Base-by-base conservation (phyloP, 192 early-diverging fungal species). In the Gigaspora rosea region DNA sequence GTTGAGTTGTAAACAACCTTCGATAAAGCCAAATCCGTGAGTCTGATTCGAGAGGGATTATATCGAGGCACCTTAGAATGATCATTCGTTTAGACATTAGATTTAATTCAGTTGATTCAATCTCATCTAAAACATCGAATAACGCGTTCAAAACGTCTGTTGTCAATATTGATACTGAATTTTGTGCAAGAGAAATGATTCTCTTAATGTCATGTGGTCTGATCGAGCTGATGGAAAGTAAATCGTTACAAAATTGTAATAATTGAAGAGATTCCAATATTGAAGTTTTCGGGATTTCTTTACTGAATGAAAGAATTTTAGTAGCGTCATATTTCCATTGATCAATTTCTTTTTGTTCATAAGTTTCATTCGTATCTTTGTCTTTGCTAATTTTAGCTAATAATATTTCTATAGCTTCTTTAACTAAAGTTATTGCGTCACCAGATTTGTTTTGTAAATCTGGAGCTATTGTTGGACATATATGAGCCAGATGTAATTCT, bases 201-300 rank as follows among this genome's bases (percentile, higher is more conserved):
- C 54, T 33, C 27, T 35, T 47, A 49, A 74, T 22, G 10, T 13
- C 15, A 10, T 27, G 22, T 7, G 75, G 36, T 12, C 27, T n/a
- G 47, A 79, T 62, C 15, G 65, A 35, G 20, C 52, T n/a, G 2
- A 49, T 75, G 9, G 57, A 54, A n/a, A 73, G n/a, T 47, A 79
- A 66, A 64, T 79, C 71, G 66, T 73, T 52, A 9, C 67, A 73
- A 46, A 79, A 56, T 50, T 69, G 57, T 16, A 79, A 75, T 18
- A 79, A 27, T 15, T 75, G 73, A 57, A 79, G 47, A 33, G 59
- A 59, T 22, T 16, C 27, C 0, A 67, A 20, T 13, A 2, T 36
- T 51, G 72, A 66, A 27, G 59, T 15, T 64, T 27, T 48, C 12
- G 71, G 35, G 10, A 79, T 18, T 36, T 79, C 62, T 15, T 20